phyloP scores from a whole-genome alignment of 768 basidiomycete species.

The Lactarius pseudohatsudake region DNA sequence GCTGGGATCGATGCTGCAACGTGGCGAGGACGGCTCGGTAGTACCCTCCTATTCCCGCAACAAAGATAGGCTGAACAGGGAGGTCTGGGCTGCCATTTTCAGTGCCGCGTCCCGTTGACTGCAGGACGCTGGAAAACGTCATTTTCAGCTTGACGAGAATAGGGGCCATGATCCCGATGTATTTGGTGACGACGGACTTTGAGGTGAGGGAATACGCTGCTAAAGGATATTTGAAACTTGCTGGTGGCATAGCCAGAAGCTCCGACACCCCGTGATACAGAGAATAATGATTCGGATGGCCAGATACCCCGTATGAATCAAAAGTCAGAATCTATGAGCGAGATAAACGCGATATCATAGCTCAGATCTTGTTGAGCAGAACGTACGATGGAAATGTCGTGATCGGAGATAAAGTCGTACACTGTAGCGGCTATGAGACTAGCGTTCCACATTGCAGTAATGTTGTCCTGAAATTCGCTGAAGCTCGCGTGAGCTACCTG shows the following conservation, averaged over 20 bases:
- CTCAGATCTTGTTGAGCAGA: neutral
- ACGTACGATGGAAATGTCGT: conserved; percentile 65
- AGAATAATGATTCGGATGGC: conserved; percentile 83
- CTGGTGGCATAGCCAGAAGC: conserved; percentile 36
- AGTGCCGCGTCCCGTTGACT: conserved; percentile 4
- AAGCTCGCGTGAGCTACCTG: conserved; percentile 26
- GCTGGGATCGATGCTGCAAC: conserved; percentile 68
- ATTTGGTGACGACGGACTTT: conserved; percentile 58
- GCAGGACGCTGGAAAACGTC: conserved; percentile 20
- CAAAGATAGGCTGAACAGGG: conserved; percentile 44
- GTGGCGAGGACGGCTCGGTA: conserved; percentile 62
- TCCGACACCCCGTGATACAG: conserved; percentile 55
- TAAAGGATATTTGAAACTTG: conserved; percentile 27
- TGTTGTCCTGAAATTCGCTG: conserved; percentile 73
- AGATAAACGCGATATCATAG: conserved; percentile 28
- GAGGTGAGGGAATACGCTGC: conserved; percentile 61
- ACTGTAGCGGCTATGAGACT: conserved; percentile 58
- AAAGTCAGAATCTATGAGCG: conserved; percentile 76
- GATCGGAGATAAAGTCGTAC: conserved; percentile 53
- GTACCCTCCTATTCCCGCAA: conserved; percentile 60
- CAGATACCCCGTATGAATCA: conserved; percentile 73
- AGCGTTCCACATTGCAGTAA: conserved; percentile 64
- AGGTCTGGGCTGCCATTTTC: conserved; percentile 12
- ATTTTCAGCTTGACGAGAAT: conserved; percentile 50
- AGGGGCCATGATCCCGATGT: conserved; percentile 54